Percentiles rank a stretch among this genome's conserved stretches.
phyloP scores from a whole-genome alignment of 1,139 yeast species.

The Kodamaea suecica region DNA sequence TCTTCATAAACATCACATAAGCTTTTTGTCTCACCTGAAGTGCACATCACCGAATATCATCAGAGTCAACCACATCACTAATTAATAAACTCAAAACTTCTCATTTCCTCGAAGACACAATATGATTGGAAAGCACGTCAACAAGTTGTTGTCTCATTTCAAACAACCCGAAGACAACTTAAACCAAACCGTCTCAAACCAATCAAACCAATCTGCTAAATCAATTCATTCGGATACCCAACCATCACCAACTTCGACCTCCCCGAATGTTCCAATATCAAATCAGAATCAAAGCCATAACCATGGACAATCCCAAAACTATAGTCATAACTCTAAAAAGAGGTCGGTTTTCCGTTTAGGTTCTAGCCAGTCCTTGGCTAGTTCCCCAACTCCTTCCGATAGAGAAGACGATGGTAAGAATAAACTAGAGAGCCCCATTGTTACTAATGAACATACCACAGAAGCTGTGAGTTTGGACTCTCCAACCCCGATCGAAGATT shows the following conservation, averaged over 20 bases:
- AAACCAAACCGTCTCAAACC: conserved; percentile 36
- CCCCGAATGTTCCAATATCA: too few species aligned
- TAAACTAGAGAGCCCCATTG: background rate
- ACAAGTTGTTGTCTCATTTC: conserved; percentile 30
- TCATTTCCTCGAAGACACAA: background rate
- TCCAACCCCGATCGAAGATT: background rate
- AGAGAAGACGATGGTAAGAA: background rate
- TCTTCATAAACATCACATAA: too few species aligned
- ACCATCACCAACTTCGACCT: background rate
- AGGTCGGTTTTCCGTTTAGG: conserved; percentile 1
- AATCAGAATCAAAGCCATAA: too few species aligned
- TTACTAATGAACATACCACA: background rate
- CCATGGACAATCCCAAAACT: too few species aligned
- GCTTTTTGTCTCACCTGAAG: too few species aligned
- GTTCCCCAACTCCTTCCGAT: background rate
- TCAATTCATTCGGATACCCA: background rate
- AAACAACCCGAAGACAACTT: conserved; percentile 25
- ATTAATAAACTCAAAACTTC: too few species aligned
- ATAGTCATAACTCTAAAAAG: background rate
- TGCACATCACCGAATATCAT: too few species aligned
- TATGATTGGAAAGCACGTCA: conserved; percentile 49
- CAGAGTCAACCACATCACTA: too few species aligned
- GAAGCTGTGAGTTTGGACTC: background rate
- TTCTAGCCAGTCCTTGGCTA: background rate
- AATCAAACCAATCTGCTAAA: conserved; percentile 13